phyloP scores from a whole-genome alignment of 2,329 filamentous ascomycete species.

The Volutella citrinella region DNA sequence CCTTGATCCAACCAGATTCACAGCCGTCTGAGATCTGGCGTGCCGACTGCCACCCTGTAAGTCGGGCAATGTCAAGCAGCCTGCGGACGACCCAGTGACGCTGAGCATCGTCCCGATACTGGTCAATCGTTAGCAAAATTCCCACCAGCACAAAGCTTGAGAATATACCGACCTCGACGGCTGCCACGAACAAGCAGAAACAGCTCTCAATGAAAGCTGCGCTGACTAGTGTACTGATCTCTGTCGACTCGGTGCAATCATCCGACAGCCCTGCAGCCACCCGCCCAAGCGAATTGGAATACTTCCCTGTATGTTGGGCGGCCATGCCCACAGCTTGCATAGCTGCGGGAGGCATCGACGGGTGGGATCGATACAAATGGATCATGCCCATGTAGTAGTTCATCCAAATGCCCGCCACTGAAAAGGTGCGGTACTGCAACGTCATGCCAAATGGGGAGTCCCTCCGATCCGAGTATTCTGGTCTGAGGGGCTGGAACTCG shows the following conservation, averaged over 20 bases:
- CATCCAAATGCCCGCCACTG: constrained; percentile 84
- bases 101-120: constrained; percentile 71
- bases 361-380: constrained; percentile 77
- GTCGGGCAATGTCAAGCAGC: constrained; percentile 69
- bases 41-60: constrained; percentile 87
- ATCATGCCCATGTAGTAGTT: constrained; percentile 85
- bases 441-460: constrained; percentile 76
- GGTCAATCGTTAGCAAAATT: constrained; percentile 22
- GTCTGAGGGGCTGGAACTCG: constrained; percentile 71
- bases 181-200: constrained; percentile 84
- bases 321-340: constrained; percentile 82
- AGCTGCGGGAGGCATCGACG: constrained; percentile 85
- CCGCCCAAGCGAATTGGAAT: constrained; percentile 73
- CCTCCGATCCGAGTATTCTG: constrained; percentile 62
- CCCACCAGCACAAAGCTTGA: too few relatives aligned
- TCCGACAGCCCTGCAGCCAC: constrained; percentile 72
- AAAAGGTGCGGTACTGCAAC: constrained; percentile 78
- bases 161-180: constrained; percentile 73
- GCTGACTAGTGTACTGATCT: constrained; percentile 74
- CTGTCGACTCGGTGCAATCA: constrained; percentile 47
- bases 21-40: constrained; percentile 79
- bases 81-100: constrained; percentile 74
- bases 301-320: constrained; percentile 66
- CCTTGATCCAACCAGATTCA: constrained; percentile 79
- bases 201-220: constrained; percentile 79